Conservation (phyloP, 257 asterid species). For the Mentha longifolia region DNA sequence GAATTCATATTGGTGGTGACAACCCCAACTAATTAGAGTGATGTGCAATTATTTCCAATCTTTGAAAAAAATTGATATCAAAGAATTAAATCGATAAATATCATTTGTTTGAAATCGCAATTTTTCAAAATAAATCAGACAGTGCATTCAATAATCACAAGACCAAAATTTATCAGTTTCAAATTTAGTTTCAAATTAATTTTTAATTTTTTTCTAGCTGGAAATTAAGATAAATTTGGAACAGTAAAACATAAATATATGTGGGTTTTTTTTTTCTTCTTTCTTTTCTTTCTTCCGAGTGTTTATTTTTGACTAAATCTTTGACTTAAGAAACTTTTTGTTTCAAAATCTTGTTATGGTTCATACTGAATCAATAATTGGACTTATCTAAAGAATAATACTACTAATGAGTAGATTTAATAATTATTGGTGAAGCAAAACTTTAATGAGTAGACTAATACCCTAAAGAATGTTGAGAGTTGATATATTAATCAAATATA, state of each 20-base stretch:
- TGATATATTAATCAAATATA: not conserved
- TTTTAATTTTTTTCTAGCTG: not conserved
- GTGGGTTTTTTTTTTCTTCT: no score
- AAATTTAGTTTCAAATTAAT: not conserved
- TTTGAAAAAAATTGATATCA: not conserved
- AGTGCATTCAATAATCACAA: slow-evolving; percentile 7
- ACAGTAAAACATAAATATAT: no score
- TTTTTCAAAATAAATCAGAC: not conserved
- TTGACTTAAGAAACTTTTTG: not conserved
- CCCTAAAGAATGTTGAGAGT: slow-evolving; percentile 16
- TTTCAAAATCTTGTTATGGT: not conserved
- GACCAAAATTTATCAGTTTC: not conserved
- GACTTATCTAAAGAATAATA: not conserved
- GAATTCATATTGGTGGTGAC: slow-evolving; percentile 24
- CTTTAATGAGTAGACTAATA: not conserved
- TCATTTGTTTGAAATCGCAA: no score
- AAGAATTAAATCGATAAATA: not conserved
- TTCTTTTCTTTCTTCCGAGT: not conserved
- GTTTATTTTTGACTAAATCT: not conserved
- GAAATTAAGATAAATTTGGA: not conserved
- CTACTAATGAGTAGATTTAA: not conserved
- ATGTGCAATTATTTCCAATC: slow-evolving; percentile 22
- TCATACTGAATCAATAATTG: not conserved
- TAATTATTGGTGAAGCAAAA: not conserved
- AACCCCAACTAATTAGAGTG: slow-evolving; percentile 30